Base-by-base conservation (phyloP, 1,139 yeast genomes). In the Magnusiomyces clavatus region DNA sequence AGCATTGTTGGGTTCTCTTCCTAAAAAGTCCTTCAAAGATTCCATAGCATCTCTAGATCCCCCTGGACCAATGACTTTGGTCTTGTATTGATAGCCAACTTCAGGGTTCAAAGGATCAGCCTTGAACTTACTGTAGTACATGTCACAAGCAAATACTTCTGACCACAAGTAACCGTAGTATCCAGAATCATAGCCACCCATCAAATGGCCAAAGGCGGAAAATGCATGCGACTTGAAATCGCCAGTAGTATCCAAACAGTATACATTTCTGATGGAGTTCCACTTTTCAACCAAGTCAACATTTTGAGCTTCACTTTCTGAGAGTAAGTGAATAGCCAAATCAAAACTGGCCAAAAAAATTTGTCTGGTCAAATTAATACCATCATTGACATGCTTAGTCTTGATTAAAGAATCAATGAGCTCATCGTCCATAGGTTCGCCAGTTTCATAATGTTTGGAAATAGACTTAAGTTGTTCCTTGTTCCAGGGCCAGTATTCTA, bases 401-500 rank as follows among this genome's bases (percentile, higher is more conserved):
- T 72, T 69, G 52, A 83, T 73, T 54, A 87, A 73, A 29, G 83
- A 79, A 35, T 77, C 77, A 54, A 85, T 75, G 56, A 85, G 70
- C 8, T 73, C 77, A 54, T 81, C 83, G 40, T 77, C 75, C 46
- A 87, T 76, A 20, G 77, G 73, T 61, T 78, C 79, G 31, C 81
- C 80, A 56, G 77, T 71, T 50, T 67, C 52, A 64, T 83, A 86
- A 66, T 87, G 95, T 24, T 77, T 73, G 0, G 92, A 82, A 49
- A 87, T 69, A 12, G 67, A 64, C 60, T 73, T 76, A 57, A 87
- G 71, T 66, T 82, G 83, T 43, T 75, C 69, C 54, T 75, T 76
- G 51, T 83, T 77, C 95, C 95, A 87, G 39, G 90, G 83, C 89
- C 95, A 87, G 69, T 81, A 85, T 67, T 87, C 96, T 59, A 87